Base-by-base conservation (phyloP, 169 alveolate genomes). In the Blepharisma undulans region DNA sequence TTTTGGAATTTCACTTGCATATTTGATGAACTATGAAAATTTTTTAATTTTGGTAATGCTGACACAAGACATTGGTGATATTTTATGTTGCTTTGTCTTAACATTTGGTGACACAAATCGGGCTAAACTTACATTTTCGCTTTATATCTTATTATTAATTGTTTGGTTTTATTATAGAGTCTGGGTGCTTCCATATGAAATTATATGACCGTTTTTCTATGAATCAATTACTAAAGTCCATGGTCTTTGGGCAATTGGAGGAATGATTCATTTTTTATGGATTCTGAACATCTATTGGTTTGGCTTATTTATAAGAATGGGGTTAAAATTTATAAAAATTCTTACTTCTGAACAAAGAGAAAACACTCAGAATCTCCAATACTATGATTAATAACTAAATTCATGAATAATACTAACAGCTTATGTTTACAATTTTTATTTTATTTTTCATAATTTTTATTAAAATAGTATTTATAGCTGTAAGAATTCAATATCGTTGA, bases 101-200 rank as follows among this genome's bases (percentile, higher is more conserved):
- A n/a, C 34, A 12, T 84, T 84, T 84, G 89, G 18, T 12, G 89
- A 84, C 89, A 84, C 89, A 34, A 81, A 48, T 10, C 10, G 22
- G 8, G 60, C 12, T 2, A 19, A 84, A 8, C 8, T 10, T 22
- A 34, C 89, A 3, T 16, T 84, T 7, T 7, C 34, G 6, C 10
- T 34, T 34, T 84, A 84, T 60, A 36, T 60, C 10, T 22, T 84
- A 32, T 30, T 84, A 10, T 22, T 84, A 76, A 60, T 84, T 2
- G 10, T 36, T 60, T 84, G 89, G 89, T 25, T 32, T n/a, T 84
- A 84, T 10, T 18, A n/a, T 14, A 34, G 89, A 30, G n/a, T 84
- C 18, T 22, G 22, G 33, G 74, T 84, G 6, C 36, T 48, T 32
- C 74, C 79, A 16, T 7, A n/a, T 36, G 79, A 84, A 32, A 18